Evolutionary conservation across 306 rosid species (phyloP).

Genomic region (Carpinus viminea): DNA sequence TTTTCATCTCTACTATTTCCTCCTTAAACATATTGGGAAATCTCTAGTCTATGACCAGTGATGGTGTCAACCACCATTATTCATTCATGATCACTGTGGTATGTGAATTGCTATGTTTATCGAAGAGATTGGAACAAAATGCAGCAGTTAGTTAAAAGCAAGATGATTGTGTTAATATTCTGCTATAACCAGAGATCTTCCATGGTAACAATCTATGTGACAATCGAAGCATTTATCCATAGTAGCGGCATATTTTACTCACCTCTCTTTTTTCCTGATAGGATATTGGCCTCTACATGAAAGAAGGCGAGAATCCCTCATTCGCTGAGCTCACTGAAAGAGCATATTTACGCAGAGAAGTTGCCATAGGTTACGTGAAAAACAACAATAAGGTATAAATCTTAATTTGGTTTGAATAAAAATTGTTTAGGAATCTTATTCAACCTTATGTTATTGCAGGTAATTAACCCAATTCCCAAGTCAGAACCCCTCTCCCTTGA

Average conservation of each 20-base stretch:
- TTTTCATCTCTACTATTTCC: not conserved
- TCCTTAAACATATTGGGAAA: not conserved
- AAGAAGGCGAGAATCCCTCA: constrained; percentile 84
- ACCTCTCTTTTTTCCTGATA: constrained; percentile 30
- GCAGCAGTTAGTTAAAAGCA: not conserved
- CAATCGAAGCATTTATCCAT: constrained; percentile 8
- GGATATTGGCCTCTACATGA: constrained; percentile 83
- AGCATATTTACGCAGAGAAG: constrained; percentile 83
- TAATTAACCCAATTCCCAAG: constrained; percentile 84
- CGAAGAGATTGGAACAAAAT: constrained; percentile 1
- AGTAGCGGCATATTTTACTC: constrained; percentile 16
- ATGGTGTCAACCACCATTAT: not conserved
- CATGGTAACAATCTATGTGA: not conserved
- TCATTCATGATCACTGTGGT: not conserved
- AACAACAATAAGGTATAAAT: constrained; percentile 66
- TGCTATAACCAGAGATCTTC: not conserved
- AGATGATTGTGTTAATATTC: not conserved
- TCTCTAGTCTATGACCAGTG: not conserved
- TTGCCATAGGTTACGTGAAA: constrained; percentile 91
- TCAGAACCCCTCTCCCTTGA: constrained; percentile 77
- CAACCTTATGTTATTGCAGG: constrained; percentile 52
- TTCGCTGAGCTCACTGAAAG: constrained; percentile 82
- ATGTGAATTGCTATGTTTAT: constrained; percentile 2
- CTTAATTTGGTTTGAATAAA: constrained; percentile 22
- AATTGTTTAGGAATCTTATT: constrained; percentile 21